Percentiles rank a stretch among this genome's conserved stretches.
These are phyloP conservation scores for Solanum corneliomulleri DNA, from an alignment of 257 asterid species.

Conservation along the genomic window DNA sequence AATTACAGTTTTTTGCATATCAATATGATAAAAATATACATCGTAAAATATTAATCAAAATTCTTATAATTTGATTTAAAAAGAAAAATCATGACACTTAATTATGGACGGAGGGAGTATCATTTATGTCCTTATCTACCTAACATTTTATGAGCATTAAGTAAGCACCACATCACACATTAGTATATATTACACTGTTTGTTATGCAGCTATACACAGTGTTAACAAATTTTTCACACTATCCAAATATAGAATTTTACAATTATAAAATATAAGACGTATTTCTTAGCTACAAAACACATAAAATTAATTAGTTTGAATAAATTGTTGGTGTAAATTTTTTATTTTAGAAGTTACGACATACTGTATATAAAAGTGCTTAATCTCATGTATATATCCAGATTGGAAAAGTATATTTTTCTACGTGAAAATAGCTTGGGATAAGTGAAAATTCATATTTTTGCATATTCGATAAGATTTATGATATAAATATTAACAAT, in stretches of 20 bases:
- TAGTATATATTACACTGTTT: not conserved
- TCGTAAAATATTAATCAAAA: too few species aligned
- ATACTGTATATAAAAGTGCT: too few species aligned
- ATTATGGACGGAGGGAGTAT: not conserved
- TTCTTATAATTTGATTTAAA: too few species aligned
- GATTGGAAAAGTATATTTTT: too few species aligned
- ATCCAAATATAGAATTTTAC: too few species aligned
- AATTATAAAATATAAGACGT: not conserved
- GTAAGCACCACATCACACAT: not conserved
- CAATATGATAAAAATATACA: too few species aligned
- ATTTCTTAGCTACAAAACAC: not conserved
- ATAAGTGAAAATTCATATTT: not conserved
- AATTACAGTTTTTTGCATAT: too few species aligned
- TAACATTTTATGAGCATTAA: slow-evolving; percentile 12
- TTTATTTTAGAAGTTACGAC: too few species aligned
- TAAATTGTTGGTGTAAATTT: too few species aligned
- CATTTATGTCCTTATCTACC: slow-evolving; percentile 22
- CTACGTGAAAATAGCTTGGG: not conserved
- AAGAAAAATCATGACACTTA: too few species aligned
- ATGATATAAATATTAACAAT: not conserved
- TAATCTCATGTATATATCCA: too few species aligned
- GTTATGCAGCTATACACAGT: not conserved
- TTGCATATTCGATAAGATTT: not conserved
- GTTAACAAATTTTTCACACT: not conserved
- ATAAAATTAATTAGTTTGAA: too few species aligned